A percentile compares a stretch with the other conserved stretches of the same genome.
Conservation (phyloP, 2,329 filamentous ascomycete genomes). For the Akanthomyces uredinophilus region DNA sequence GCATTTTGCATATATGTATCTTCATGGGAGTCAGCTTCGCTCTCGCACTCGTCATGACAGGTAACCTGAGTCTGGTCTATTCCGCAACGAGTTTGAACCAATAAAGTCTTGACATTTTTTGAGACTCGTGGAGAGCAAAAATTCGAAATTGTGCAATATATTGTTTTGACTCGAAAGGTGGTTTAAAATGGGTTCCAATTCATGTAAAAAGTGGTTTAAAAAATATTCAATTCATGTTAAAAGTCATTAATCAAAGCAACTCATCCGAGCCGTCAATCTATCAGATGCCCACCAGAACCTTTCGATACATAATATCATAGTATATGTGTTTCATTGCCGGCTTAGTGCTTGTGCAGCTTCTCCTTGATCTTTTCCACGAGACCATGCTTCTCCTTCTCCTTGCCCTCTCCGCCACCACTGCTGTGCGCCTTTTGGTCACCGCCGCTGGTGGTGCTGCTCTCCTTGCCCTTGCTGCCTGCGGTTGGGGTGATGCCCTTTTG, state of each 20-base stretch:
- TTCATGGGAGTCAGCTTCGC: too few relatives aligned
- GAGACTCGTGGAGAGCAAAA: too few relatives aligned
- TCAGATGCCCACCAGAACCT: neutral
- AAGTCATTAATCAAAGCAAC: neutral
- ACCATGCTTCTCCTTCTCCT: slow-evolving; percentile 16
- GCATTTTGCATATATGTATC: too few relatives aligned
- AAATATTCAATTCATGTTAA: neutral
- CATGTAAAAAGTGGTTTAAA: neutral
- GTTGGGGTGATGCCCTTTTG: slow-evolving; percentile 24
- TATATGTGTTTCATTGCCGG: neutral
- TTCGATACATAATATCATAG: neutral
- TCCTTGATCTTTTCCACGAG: slow-evolving; percentile 15
- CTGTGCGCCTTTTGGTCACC: neutral
- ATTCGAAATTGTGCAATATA: neutral
- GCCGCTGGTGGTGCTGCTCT: neutral
- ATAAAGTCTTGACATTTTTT: too few relatives aligned
- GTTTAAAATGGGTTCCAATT: neutral
- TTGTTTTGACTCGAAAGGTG: too few relatives aligned
- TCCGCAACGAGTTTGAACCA: too few relatives aligned
- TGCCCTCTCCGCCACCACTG: neutral
- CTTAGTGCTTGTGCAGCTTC: slow-evolving; percentile 16
- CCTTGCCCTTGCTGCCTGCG: neutral
- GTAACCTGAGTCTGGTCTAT: too few relatives aligned
- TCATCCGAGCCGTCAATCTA: neutral
- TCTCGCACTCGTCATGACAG: too few relatives aligned